Conservation (phyloP, 1,284 basidiomycete species). For the Sanghuangporus sanghuang region DNA sequence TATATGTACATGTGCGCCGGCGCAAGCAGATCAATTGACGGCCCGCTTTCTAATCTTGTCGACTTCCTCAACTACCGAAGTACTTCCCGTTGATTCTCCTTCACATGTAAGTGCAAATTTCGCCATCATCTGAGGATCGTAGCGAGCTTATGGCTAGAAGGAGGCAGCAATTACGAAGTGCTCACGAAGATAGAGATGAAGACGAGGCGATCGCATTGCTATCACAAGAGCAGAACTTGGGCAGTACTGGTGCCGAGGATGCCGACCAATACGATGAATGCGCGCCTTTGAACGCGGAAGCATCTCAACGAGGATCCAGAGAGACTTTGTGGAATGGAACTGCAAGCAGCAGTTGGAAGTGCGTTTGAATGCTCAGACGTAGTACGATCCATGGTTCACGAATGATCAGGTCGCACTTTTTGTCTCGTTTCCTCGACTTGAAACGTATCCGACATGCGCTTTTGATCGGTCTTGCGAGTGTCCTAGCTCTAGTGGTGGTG, state of each 20-base stretch:
- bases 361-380: no score
- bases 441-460: neutral
- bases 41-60: neutral
- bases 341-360: no score
- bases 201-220: neutral
- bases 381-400: neutral
- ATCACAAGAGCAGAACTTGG: conserved; percentile 5
- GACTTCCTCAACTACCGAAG: neutral
- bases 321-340: neutral
- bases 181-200: neutral
- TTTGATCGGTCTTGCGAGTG: neutral
- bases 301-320: neutral
- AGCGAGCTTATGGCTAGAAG: neutral
- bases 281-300: neutral
- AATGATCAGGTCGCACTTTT: neutral
- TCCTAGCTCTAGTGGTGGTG: neutral
- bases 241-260: conserved; percentile 5
- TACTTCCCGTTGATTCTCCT: no score
- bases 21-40: neutral
- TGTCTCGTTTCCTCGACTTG: neutral
- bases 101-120: neutral
- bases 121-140: neutral
- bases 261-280: conserved; percentile 11
- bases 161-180: neutral
- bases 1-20: neutral